Conservation (phyloP, 1,139 yeast species). For the Pichia sp. region DNA sequence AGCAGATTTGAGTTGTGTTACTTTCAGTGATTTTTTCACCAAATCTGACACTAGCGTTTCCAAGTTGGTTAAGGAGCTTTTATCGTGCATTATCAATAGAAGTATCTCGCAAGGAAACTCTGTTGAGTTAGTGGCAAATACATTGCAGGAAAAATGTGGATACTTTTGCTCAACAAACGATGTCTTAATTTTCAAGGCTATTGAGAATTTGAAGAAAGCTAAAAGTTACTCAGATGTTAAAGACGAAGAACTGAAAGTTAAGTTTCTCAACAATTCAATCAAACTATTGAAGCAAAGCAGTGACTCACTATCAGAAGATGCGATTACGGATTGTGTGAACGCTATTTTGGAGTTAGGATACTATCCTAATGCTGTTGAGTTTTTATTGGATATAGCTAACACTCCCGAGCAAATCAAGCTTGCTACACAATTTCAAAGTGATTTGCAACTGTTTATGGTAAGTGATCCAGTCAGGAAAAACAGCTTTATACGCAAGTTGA, state of each 20-base stretch:
- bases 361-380: constrained; percentile 82
- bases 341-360: constrained; percentile 75
- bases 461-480: constrained; percentile 25
- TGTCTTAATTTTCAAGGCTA: constrained; percentile 88
- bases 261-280: constrained; percentile 70
- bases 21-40: constrained; percentile 73
- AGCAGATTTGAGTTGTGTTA: constrained; percentile 58
- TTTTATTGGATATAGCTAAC: constrained; percentile 71
- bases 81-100: constrained; percentile 83
- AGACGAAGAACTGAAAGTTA: constrained; percentile 61
- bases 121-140: constrained; percentile 82
- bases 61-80: constrained; percentile 74
- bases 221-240: constrained; percentile 64
- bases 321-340: constrained; percentile 72
- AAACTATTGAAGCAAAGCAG: constrained; percentile 75
- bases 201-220: constrained; percentile 86
- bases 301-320: constrained; percentile 66
- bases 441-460: constrained; percentile 32
- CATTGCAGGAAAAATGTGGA: constrained; percentile 89
- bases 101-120: constrained; percentile 90
- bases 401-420: constrained; percentile 59
- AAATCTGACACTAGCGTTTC: constrained; percentile 56
- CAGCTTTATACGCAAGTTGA: constrained; percentile 38
- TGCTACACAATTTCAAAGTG: constrained; percentile 51
- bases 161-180: constrained; percentile 93